These are phyloP conservation scores for Chernovozyma aurita DNA, from an alignment of 1,139 yeast genomes.

Conservation along the genomic window DNA sequence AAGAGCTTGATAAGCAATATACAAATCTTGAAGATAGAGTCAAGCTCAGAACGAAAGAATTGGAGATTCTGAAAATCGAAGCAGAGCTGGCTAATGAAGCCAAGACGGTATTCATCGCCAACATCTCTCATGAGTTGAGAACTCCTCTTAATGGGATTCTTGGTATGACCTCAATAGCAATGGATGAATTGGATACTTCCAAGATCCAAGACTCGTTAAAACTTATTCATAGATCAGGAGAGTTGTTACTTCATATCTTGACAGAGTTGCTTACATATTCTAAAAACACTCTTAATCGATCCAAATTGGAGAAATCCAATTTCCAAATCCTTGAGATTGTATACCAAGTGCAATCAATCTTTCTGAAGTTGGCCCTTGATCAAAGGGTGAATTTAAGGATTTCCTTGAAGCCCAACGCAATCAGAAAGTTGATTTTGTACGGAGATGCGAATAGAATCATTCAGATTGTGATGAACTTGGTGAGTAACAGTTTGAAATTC, in stretches of 20 bases:
- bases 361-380: conserved; percentile 76
- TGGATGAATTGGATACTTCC: conserved; percentile 70
- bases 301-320: conserved; percentile 77
- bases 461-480: conserved; percentile 83
- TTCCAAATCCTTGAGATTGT: conserved; percentile 75
- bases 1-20: conserved; percentile 79
- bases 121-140: conserved; percentile 89
- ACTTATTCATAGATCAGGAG: conserved; percentile 84
- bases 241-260: conserved; percentile 75
- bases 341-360: conserved; percentile 81
- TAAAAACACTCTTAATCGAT: conserved; percentile 80
- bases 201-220: conserved; percentile 65
- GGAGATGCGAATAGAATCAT: conserved; percentile 87
- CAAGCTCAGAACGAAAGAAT: conserved; percentile 78
- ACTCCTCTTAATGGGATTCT: conserved; percentile 94
- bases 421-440: conserved; percentile 59
- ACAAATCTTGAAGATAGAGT: conserved; percentile 85
- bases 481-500: conserved; percentile 82
- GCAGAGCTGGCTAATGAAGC: conserved; percentile 96
- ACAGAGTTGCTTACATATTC: conserved; percentile 88
- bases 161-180: conserved; percentile 93
- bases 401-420: conserved; percentile 52
- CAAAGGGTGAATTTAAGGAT: conserved; percentile 66
- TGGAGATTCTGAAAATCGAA: conserved; percentile 81
- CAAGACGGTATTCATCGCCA: conserved; percentile 90